Percentiles rank a stretch among this genome's conserved stretches.
These are phyloP conservation scores for Oryza australiensis DNA, from an alignment of 176 grass and related monocot genomes.

Conservation along the genomic window DNA sequence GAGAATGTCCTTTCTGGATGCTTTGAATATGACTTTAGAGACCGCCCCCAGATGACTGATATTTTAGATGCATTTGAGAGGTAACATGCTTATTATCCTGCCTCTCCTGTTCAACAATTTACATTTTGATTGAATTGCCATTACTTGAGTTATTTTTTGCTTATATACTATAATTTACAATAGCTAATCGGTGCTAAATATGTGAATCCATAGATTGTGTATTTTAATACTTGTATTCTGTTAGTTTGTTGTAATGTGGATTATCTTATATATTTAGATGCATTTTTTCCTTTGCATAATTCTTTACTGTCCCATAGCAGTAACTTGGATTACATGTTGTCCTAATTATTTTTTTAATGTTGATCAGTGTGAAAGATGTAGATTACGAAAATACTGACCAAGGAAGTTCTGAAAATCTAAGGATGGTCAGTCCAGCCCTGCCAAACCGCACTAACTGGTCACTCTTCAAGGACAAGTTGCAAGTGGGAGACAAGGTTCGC, in stretches of 20 bases:
- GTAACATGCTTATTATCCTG: conserved; percentile 32
- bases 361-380: conserved; percentile 55
- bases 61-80: conserved; percentile 80
- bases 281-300: not conserved
- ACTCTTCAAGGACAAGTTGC: conserved; percentile 71
- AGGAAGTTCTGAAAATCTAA: conserved; percentile 40
- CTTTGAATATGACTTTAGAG: conserved; percentile 80
- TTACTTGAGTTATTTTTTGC: conserved; percentile 15
- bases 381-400: conserved; percentile 45
- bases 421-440: conserved; percentile 32
- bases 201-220: not conserved
- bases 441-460: conserved; percentile 61
- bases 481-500: conserved; percentile 71
- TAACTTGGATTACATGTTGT: not conserved
- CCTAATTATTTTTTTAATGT: not conserved
- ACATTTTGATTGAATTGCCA: conserved; percentile 10
- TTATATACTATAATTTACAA: not conserved
- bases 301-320: not conserved
- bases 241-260: not conserved
- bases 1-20: conserved; percentile 76
- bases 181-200: not conserved
- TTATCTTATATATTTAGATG: conserved; percentile 9
- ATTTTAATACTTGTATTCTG: not conserved
- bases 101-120: conserved; percentile 15
- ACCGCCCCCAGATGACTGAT: conserved; percentile 76